Evolutionary conservation across 345 rosid species (phyloP).

Genomic region (Populus tremula): DNA sequence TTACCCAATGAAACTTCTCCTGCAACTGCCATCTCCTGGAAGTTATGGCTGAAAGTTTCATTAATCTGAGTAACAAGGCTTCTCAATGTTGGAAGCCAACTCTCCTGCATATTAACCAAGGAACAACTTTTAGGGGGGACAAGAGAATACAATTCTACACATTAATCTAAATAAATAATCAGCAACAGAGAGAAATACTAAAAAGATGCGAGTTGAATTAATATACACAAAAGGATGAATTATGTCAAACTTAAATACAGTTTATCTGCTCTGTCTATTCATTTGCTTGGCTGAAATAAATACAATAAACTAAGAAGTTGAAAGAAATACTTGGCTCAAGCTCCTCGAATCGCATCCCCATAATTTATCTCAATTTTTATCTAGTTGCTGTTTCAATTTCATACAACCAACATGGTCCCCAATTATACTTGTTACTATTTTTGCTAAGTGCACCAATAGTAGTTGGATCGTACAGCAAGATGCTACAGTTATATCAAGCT

Average conservation of each 20-base stretch:
- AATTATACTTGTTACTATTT: too few relatives aligned
- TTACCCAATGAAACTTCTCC: conserved; percentile 84
- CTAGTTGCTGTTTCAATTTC: too few relatives aligned
- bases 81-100: conserved; percentile 89
- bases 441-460: too few relatives aligned
- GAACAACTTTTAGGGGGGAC: background rate
- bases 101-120: conserved; percentile 41
- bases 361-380: too few relatives aligned
- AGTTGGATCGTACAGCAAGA: too few relatives aligned
- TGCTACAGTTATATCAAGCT: too few relatives aligned
- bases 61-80: conserved; percentile 75
- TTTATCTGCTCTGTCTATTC: background rate
- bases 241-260: background rate
- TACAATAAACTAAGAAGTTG: background rate
- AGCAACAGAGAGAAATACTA: background rate
- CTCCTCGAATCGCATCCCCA: background rate
- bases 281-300: background rate
- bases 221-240: background rate
- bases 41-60: conserved; percentile 82
- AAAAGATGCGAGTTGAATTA: background rate
- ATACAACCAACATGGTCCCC: too few relatives aligned
- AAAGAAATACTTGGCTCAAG: background rate
- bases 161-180: background rate
- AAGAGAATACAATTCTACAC: background rate
- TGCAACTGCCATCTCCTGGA: conserved; percentile 95